Evolutionary conservation across 805 yeast species (phyloP), one percentile per base, ranked within the genome.

Genomic region (Schwanniomyces vanrijiae): DNA sequence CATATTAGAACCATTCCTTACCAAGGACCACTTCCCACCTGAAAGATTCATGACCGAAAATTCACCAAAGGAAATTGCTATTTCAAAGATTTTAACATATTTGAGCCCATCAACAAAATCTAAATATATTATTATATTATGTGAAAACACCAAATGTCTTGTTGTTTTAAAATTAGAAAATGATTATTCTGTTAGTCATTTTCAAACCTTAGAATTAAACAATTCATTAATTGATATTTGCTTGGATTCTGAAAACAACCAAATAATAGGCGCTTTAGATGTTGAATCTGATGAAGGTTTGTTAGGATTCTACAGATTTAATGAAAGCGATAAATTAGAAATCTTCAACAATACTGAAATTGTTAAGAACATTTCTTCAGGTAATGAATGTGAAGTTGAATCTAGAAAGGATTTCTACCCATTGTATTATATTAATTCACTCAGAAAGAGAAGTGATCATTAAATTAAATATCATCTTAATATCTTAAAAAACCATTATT

Each of bases 381-480:
- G 57, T 11, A 64, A 68, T 39, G 60, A 63, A 9, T 65, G 66
- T 41, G 66, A 65, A 2, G 73, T 70, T 8, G 64, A 59, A 3
- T 55, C 65, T 8, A 64, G 68, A 16, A 60, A 62, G 1, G 77
- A 71, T 20, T 58, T 77, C 43, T 75, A 74, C 44, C 80, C 83
- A 14, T 70, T 83, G 56, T 80, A 80, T 56, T 65, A 71, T 45
- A 63, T 75, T 41, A 70, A 73, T 48, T 61, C 76, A 16, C 72
- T 83, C 58, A 76, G 86, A 55, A 83, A 83, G 63, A 78, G 84
- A 59, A 84, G 85, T 41, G 87, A 82, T 58, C 84, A 82, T 61
- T 82, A 62, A 62, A 11, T 44, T 24, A 20, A 28, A 13, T 42
- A 31, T 19, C 35, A 31, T 31, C 5, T 14, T 31, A 31, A 14